Evolutionary conservation across 2,329 filamentous ascomycete species (phyloP), one percentile per base, ranked within the genome.

Genomic region (Leptodontidium sp.): DNA sequence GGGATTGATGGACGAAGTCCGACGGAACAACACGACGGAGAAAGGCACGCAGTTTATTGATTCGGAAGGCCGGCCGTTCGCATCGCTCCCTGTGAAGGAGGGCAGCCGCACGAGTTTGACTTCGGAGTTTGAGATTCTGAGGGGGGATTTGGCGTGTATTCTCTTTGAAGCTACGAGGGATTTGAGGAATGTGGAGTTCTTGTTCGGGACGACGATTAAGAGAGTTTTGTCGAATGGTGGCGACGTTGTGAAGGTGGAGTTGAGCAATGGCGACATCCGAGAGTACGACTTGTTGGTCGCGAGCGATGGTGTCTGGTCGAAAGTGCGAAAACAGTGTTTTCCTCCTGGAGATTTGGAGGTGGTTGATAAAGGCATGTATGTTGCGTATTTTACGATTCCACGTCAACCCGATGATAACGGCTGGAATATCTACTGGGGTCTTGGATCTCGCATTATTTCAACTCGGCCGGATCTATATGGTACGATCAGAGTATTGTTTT

Each of bases 401-500:
- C 65, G 65, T 24, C 50, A 64, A 15, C 61, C 59, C 4, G 57
- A 8, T 26, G 65, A 67, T 29, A 67, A 67, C 45, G 61, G 59
- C 65, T 67, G 61, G 65, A 67, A 64, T 29, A 32, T 67, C 50
- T 67, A 67, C 50, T 26, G 47, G n/a, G 65, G 57, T 57, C 59
- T 64, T 21, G 12, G 43, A 14, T 64, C 59, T 8, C 57, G 59
- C 26, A 50, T 64, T 32, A 21, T 67, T 15, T 26, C 65, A 2
- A 24, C 57, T 26, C 26, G 61, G 21, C 61, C 65, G 21, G 65
- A 64, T 50, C 65, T 59, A 50, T 52, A 67, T 38, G 52, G 53
- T n/a, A 59, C 35, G 9, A 59, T 64, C 21, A 40, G 59, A 43
- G 65, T 61, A 35, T 52, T 80, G 45, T 17, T 47, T 3, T 47